phyloP scores from a whole-genome alignment of 2,329 filamentous ascomycete genomes.

The Rasamsonia emersonii region DNA sequence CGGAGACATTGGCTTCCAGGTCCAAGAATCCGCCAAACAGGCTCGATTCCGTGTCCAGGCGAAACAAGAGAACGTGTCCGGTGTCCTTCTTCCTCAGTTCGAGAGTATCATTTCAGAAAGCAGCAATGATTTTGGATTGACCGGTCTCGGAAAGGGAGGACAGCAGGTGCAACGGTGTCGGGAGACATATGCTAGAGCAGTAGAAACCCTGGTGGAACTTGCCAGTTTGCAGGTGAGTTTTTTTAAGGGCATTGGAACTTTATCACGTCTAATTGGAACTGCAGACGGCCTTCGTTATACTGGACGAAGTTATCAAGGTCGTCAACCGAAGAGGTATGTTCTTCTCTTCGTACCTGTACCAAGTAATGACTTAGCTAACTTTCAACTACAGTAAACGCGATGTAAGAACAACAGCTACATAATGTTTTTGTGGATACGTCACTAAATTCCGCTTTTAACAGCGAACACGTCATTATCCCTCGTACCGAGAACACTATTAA shows the following conservation, averaged over 20 bases:
- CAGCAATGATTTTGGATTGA: constrained; percentile 92
- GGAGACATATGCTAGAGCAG: constrained; percentile 91
- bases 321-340: constrained; percentile 84
- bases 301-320: constrained; percentile 98
- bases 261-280: constrained; percentile 10
- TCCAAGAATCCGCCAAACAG: constrained; percentile 89
- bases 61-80: constrained; percentile 97
- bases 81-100: constrained; percentile 87
- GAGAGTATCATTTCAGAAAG: constrained; percentile 84
- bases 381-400: constrained; percentile 66
- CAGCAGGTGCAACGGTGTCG: constrained; percentile 93
- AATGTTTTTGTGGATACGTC: background rate
- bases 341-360: no score
- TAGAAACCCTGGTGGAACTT: constrained; percentile 90
- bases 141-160: constrained; percentile 89
- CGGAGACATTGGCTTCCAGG: constrained; percentile 91
- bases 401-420: constrained; percentile 48
- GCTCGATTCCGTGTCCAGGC: constrained; percentile 89
- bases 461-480: constrained; percentile 73
- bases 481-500: constrained; percentile 99
- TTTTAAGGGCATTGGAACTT: background rate
- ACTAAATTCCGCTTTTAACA: constrained; percentile 13
- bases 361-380: constrained; percentile 19
- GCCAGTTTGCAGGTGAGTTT: constrained; percentile 68
- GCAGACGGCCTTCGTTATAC: constrained; percentile 87